Evolutionary conservation across 2,329 filamentous ascomycete species (phyloP).

Genomic region (Spiromastix sp.): DNA sequence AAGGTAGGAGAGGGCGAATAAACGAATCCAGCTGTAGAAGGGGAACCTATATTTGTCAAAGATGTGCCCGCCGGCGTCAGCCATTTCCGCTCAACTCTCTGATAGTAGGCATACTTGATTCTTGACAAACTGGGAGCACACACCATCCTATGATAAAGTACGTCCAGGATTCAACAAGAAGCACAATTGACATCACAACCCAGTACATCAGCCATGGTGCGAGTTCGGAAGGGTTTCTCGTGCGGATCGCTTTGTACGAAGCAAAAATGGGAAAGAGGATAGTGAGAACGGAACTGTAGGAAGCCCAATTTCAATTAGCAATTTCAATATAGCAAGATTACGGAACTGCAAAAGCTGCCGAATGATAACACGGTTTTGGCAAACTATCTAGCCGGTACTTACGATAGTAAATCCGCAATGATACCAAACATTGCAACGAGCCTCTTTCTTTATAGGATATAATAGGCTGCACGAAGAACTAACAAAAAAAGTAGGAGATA

Average conservation of each 20-base stretch:
- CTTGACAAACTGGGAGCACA: constrained; percentile 9
- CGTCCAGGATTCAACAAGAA: constrained; percentile 77
- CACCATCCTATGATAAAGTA: constrained; percentile 78
- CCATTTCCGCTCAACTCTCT: too few species aligned
- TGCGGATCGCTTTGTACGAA: constrained; percentile 95
- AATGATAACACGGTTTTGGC: too few species aligned
- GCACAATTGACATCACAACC: constrained; percentile 75
- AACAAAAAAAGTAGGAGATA: too few species aligned
- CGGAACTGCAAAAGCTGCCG: too few species aligned
- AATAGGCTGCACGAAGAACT: too few species aligned
- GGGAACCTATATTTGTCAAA: constrained; percentile 52
- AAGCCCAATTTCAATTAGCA: constrained; percentile 18
- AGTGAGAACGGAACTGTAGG: constrained; percentile 64
- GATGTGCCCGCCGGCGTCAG: too few species aligned
- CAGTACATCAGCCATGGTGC: constrained; percentile 99
- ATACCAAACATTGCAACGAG: constrained; percentile 59
- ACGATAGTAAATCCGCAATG: constrained; percentile 69
- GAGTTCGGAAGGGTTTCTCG: constrained; percentile 75
- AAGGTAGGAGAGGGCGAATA: constrained; percentile 82
- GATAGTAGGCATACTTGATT: neutral
- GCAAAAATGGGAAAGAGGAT: constrained; percentile 94
- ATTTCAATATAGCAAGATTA: too few species aligned
- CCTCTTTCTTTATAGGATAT: too few species aligned
- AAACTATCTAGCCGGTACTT: constrained; percentile 37
- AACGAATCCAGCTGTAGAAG: constrained; percentile 85